Evolutionary conservation across 768 basidiomycete genomes (phyloP).

Genomic region (Fistulinella prunicolor): DNA sequence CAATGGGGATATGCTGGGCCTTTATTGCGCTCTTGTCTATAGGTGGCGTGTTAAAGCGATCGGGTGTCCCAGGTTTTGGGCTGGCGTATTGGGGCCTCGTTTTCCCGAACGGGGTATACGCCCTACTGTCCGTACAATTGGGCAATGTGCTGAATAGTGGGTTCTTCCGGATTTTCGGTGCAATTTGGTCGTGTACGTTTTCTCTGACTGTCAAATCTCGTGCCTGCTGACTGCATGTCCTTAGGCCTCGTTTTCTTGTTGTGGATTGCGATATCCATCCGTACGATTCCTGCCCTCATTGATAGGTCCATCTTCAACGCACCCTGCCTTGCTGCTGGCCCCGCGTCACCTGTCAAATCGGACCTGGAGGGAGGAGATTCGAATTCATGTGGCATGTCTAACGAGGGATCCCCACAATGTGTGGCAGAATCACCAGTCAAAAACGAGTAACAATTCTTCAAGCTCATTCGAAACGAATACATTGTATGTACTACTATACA

Average conservation of each 20-base stretch:
- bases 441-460: neutral
- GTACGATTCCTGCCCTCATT: slow-evolving; percentile 44
- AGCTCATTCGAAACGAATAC: neutral
- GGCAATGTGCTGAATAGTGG: slow-evolving; percentile 46
- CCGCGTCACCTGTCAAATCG: neutral
- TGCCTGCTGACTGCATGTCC: neutral
- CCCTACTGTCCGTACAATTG: slow-evolving; percentile 48
- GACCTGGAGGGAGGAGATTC: slow-evolving; percentile 10
- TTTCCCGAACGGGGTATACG: slow-evolving; percentile 56
- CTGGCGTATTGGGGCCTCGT: slow-evolving; percentile 54
- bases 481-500: too few species aligned
- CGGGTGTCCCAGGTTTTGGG: slow-evolving; percentile 40
- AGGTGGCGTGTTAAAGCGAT: slow-evolving; percentile 28
- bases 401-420: neutral
- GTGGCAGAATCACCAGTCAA: neutral
- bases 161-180: slow-evolving; percentile 52
- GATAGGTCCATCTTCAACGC: slow-evolving; percentile 48
- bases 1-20: slow-evolving; percentile 55
- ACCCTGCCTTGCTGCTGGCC: slow-evolving; percentile 36
- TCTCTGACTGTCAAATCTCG: neutral
- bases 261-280: slow-evolving; percentile 41
- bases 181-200: slow-evolving; percentile 49
- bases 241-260: slow-evolving; percentile 41
- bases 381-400: neutral
- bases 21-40: slow-evolving; percentile 43